A percentile compares a stretch with the other conserved stretches of the same genome.
Evolutionary conservation across 192 early-diverging fungal species (phyloP).

Genomic region (Coemansia sp.): DNA sequence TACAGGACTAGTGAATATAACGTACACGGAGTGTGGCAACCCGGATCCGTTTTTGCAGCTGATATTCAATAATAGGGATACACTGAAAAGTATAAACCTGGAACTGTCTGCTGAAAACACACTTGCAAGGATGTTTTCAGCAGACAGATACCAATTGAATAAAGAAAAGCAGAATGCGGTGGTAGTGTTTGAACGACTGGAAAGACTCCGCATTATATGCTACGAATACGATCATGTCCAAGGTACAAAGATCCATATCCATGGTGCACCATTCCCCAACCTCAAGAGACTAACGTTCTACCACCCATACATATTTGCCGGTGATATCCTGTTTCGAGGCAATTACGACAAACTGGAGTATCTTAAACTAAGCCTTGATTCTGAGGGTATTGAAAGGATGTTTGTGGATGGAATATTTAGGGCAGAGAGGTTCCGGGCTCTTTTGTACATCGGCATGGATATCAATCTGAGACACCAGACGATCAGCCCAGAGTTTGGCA

Average conservation of each 20-base stretch:
- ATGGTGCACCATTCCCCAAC: conserved; percentile 1
- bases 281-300: conserved; percentile 5
- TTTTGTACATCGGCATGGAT: conserved; percentile 4
- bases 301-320: conserved; percentile 24
- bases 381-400: background rate
- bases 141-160: background rate
- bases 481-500: background rate
- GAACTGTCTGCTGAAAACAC: conserved; percentile 10
- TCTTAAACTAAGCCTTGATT: conserved; percentile 10
- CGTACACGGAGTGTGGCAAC: conserved; percentile 22
- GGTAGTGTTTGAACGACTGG: background rate
- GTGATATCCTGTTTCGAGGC: conserved; percentile 18
- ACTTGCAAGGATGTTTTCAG: background rate
- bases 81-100: conserved; percentile 9
- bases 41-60: conserved; percentile 13
- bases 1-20: conserved; percentile 10
- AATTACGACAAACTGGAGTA: conserved; percentile 12
- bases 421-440: background rate
- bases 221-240: background rate
- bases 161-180: background rate
- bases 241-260: background rate
- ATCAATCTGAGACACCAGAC: conserved; percentile 18
- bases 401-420: background rate
- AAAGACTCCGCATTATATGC: background rate
- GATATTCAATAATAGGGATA: conserved; percentile 10